phyloP scores from a whole-genome alignment of 371 early-diverging fungal species.

The Mucor lusitanicus region DNA sequence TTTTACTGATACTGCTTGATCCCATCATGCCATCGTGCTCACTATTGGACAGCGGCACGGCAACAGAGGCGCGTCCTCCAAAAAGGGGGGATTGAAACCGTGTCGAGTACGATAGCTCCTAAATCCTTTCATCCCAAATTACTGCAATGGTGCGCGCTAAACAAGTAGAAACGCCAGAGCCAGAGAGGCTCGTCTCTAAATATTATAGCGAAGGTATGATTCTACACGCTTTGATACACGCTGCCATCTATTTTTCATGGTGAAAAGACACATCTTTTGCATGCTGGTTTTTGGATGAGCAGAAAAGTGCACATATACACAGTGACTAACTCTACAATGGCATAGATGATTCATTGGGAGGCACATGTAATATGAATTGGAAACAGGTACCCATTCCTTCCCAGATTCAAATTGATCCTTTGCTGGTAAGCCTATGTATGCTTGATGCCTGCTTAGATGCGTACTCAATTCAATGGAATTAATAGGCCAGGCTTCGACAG shows the following conservation, averaged over 20 bases:
- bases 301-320: background rate
- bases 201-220: slow-evolving; percentile 45
- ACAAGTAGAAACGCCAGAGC: slow-evolving; percentile 38
- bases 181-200: slow-evolving; percentile 40
- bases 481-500: slow-evolving; percentile 11
- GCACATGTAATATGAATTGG: background rate
- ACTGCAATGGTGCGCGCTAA: slow-evolving; percentile 27
- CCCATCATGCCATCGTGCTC: background rate
- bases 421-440: slow-evolving; percentile 8
- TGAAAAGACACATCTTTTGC: slow-evolving; percentile 10
- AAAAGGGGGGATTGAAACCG: background rate
- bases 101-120: background rate
- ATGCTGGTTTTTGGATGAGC: background rate
- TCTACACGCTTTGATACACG: background rate
- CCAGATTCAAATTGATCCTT: slow-evolving; percentile 2
- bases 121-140: background rate
- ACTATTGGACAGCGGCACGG: background rate
- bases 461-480: background rate
- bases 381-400: slow-evolving; percentile 12
- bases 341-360: slow-evolving; percentile 10
- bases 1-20: too few species aligned
- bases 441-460: background rate
- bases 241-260: background rate
- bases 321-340: background rate
- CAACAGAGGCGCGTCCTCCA: background rate